Conservation (phyloP, 352 stramenopile genomes). For the Aphanomyces invadans region DNA sequence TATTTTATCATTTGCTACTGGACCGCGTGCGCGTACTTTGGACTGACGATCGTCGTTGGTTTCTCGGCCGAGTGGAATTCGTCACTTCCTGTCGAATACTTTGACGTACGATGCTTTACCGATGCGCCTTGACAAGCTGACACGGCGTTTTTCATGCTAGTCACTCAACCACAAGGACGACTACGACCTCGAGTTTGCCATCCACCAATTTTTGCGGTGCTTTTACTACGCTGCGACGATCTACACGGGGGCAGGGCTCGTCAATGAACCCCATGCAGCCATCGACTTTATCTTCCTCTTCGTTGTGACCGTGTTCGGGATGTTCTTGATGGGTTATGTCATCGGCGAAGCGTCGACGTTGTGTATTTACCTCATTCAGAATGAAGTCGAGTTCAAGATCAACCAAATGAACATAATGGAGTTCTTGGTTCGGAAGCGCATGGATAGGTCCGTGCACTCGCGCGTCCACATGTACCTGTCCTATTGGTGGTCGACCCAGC, state of each 20-base stretch:
- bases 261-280: conserved; percentile 12
- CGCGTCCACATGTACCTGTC: conserved; percentile 20
- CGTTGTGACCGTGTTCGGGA: conserved; percentile 16
- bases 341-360: conserved; percentile 23
- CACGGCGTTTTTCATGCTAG: not conserved
- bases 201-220: conserved; percentile 12
- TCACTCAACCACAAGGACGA: not conserved
- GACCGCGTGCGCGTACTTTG: conserved; percentile 30
- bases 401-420: conserved; percentile 26
- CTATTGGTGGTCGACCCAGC: conserved; percentile 20
- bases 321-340: conserved; percentile 23
- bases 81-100: conserved; percentile 20
- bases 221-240: conserved; percentile 16
- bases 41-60: conserved; percentile 28
- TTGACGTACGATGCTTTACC: conserved; percentile 5
- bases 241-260: conserved; percentile 14
- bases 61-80: conserved; percentile 25
- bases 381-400: conserved; percentile 26
- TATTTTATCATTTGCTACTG: conserved; percentile 23
- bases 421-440: conserved; percentile 19
- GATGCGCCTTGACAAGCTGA: not conserved
- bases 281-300: conserved; percentile 14
- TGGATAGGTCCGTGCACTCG: conserved; percentile 1
- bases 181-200: not conserved
- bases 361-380: conserved; percentile 25